Base-by-base conservation (phyloP, 2,329 filamentous ascomycete species). In the Magnaporthales sp. region DNA sequence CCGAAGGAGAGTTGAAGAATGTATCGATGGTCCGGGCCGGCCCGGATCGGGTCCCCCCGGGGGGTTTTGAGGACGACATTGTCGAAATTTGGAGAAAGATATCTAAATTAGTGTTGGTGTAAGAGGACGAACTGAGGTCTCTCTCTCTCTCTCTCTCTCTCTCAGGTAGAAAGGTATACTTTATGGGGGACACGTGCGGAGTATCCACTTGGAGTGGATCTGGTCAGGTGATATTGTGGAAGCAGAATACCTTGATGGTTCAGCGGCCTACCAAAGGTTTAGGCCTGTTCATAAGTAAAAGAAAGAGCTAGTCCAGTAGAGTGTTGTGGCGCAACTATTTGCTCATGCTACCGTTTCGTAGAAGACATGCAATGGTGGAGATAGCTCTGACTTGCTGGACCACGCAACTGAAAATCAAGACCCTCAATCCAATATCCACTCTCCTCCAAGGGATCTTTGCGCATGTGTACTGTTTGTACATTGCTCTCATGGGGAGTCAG, bases 1-100 rank as follows among this genome's bases (percentile, higher is more conserved):
- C 81, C 8, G 75, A 46, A 1, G 80, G 79, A 67, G 72, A 72
- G 67, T 74, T 72, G 66, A 81, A 77, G 62, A 81, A 73, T 64
- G 72, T 65, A 22, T 73, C 67, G 29, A 75, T 61, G 46, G 66
- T 10, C 26, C 24, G 71, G 66, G 6, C 71, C 54, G 22, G 54
- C 54, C 54, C 54, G n/a, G 54, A 11, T 11, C 22, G 54, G 22
- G 54, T 6, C 8, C n/a, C 26, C 54, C n/a, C 54, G 22, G 54
- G 54, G 22, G 22, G 54, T 26, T 58, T 58, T 26, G 10, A 9
- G 54, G 54, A 26, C 22, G 22, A 24, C 54, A 26, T 58, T 58
- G 8, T 58, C 22, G 54, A 9, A 3, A 5, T 26, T 26, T 26
- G 13, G 22, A 13, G 54, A 58, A 22, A 15, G 24, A 58, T 11